Percentiles rank a stretch among this genome's conserved stretches.
Evolutionary conservation across 2,329 filamentous ascomycete species (phyloP).

Genomic region (Paecilomyces formosus): DNA sequence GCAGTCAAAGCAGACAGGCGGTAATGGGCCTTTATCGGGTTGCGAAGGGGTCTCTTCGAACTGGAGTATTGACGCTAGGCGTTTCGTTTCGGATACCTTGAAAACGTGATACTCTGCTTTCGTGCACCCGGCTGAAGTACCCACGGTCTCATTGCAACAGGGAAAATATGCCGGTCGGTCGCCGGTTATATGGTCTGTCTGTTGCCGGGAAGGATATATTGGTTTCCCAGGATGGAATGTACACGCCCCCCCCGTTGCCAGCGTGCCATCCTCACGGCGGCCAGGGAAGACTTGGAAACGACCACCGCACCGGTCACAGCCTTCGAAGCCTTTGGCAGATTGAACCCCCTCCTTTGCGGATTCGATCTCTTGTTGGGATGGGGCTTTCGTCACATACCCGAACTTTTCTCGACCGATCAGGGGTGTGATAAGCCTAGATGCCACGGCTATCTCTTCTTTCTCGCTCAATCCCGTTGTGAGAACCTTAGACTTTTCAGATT

Average conservation of each 20-base stretch:
- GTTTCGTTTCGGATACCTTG: conserved; percentile 68
- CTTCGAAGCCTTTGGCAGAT: conserved; percentile 69
- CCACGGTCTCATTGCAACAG: conserved; percentile 72
- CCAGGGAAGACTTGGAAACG: conserved; percentile 92
- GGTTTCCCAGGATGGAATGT: conserved; percentile 71
- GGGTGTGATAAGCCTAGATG: conserved; percentile 57
- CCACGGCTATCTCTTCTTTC: conserved; percentile 60
- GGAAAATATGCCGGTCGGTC: conserved; percentile 57
- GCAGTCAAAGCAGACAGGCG: conserved; percentile 77
- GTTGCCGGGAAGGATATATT: conserved; percentile 50
- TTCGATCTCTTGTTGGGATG: conserved; percentile 58
- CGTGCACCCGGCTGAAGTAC: conserved; percentile 68
- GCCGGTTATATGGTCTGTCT: conserved; percentile 49
- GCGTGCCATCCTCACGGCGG: conserved; percentile 65
- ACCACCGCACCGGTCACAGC: conserved; percentile 76
- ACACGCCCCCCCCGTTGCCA: conserved; percentile 71
- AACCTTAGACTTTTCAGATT: conserved; percentile 35
- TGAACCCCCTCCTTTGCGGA: conserved; percentile 58
- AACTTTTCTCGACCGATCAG: conserved; percentile 56
- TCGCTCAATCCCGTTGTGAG: conserved; percentile 64
- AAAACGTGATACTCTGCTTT: conserved; percentile 71
- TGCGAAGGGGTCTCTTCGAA: conserved; percentile 65
- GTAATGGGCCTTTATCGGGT: conserved; percentile 17
- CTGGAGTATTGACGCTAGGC: conserved; percentile 70
- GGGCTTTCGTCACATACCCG: conserved; percentile 68